Base-by-base conservation (phyloP, 805 yeast species). In the Wilhelminamyces savonicus region DNA sequence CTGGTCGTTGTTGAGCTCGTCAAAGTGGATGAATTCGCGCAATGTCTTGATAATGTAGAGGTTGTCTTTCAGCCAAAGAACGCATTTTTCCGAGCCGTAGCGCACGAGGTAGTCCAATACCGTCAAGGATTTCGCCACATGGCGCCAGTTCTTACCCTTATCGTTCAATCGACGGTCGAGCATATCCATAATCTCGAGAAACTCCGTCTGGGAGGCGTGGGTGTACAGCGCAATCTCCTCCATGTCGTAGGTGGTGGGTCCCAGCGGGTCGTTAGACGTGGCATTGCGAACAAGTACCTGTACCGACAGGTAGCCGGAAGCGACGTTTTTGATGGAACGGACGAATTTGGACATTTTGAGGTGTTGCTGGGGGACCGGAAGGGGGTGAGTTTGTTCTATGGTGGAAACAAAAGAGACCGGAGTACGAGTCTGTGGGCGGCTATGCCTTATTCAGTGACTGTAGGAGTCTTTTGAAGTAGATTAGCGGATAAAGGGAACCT, bases 121-220 rank as follows among this genome's bases (percentile, higher is more conserved):
- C 2, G 94, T 82, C 38, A 90, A 67, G 1, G 95, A 79, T 56
- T 90, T 92, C 39, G 94, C 88, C 28, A 90, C 88, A 54, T 90
- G 98, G 42, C 95, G 74, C 97, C 97, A 90, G 60, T 90, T 83
- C 55, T 87, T 88, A 37, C 97, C 97, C 64, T 88, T 88, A 52
- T 90, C 97, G 50, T 90, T 90, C 41, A 90, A 63, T 40, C 98
- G 73, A 42, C 86, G 76, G 59, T 90, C 97, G 26, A 90, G 59
- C 80, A 90, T 86, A 50, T 90, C 97, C 94, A 90, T 83, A 27
- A 87, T 76, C 50, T 87, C 94, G 48, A 86, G 69, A 46, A 87
- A 77, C 45, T 85, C 94, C 5, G 80, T 76, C 39, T 60, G 69
- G 48, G 63, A 59, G 42, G 78, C 82, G 51, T 72, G 80, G 1